Conservation (phyloP, 179 eudicot species). For the Gypsophila paniculata region DNA sequence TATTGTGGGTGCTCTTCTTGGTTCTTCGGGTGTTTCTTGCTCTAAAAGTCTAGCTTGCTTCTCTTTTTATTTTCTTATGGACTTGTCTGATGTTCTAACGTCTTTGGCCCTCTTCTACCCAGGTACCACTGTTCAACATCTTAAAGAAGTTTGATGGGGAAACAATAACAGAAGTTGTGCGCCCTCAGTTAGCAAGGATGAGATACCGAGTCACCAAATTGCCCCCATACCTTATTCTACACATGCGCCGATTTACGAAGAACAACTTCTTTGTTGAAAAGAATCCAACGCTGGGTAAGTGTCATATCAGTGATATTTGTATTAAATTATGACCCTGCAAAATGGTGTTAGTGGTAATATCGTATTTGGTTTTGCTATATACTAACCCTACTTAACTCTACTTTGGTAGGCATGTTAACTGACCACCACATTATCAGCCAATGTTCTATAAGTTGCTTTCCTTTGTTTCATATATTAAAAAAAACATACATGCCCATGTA, state of each 20-base stretch:
- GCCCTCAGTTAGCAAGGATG: conserved; percentile 90
- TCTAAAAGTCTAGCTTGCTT: background rate
- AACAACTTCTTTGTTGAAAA: conserved; percentile 96
- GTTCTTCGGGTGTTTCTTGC: background rate
- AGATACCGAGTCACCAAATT: conserved; percentile 87
- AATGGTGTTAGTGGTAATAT: background rate
- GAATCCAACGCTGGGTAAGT: conserved; percentile 94
- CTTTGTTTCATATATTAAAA: background rate
- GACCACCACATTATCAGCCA: too few species aligned
- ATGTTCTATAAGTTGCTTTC: too few species aligned
- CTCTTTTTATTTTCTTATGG: conserved; percentile 3
- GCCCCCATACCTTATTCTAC: conserved; percentile 86
- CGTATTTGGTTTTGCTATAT: background rate
- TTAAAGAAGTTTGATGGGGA: conserved; percentile 98
- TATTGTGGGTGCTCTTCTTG: background rate
- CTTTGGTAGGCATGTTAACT: background rate
- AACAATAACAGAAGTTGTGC: conserved; percentile 85
- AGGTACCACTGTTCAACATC: conserved; percentile 96
- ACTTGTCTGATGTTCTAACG: conserved; percentile 3
- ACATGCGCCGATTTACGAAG: conserved; percentile 95
- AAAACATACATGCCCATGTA: background rate
- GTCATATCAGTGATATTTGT: conserved; percentile 1
- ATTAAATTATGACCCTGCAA: conserved; percentile 9
- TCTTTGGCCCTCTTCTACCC: background rate
- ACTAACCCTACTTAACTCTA: background rate